These are phyloP conservation scores for Saururus chinensis DNA, from an alignment of 164 flowering plant species.

Conservation along the genomic window DNA sequence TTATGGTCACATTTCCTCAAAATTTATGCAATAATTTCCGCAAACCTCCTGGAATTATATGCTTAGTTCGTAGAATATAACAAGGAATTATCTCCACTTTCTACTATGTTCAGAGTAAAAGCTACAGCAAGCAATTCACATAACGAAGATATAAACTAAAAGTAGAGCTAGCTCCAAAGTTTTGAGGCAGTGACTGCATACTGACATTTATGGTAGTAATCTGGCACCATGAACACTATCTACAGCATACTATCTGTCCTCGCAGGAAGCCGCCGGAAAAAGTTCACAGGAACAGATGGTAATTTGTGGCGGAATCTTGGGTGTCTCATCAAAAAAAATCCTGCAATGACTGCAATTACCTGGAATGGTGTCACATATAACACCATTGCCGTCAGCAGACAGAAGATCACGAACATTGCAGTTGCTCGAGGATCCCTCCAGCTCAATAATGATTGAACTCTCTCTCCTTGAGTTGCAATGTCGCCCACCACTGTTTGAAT, in stretches of 20 bases:
- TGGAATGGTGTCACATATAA: constrained; percentile 74
- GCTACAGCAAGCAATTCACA: too few species aligned
- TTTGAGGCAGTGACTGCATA: too few species aligned
- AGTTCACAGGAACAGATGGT: constrained; percentile 71
- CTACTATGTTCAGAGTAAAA: too few species aligned
- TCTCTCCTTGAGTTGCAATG: constrained; percentile 68
- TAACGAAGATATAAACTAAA: too few species aligned
- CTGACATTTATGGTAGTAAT: too few species aligned
- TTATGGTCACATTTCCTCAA: too few species aligned
- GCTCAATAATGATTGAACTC: constrained; percentile 52
- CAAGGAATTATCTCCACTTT: too few species aligned
- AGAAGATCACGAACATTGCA: constrained; percentile 48
- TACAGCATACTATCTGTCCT: constrained; percentile 82
- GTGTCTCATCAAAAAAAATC: constrained; percentile 76
- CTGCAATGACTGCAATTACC: constrained; percentile 50
- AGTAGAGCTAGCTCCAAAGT: too few species aligned
- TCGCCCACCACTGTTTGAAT: constrained; percentile 74
- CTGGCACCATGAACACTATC: constrained; percentile 1
- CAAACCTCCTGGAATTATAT: too few species aligned
- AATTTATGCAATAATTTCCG: too few species aligned
- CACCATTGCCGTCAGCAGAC: constrained; percentile 55
- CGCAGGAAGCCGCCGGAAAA: constrained; percentile 87
- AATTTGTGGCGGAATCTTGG: constrained; percentile 68
- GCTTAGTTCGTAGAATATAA: too few species aligned
- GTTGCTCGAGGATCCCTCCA: constrained; percentile 79